phyloP scores from a whole-genome alignment of 768 basidiomycete species.

The Suillus weaverae region DNA sequence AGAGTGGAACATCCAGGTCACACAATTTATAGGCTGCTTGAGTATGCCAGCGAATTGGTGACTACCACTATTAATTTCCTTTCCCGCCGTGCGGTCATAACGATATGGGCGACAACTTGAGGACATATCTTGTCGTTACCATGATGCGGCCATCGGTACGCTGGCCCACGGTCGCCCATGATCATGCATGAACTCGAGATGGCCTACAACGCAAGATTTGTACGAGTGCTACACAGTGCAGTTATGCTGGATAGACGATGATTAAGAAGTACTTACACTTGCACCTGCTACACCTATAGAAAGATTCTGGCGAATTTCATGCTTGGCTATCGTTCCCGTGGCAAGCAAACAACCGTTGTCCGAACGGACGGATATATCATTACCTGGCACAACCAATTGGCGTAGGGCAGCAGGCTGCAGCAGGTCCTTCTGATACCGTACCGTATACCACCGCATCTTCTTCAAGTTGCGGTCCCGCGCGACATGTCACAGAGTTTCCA shows the following conservation, averaged over 20 bases:
- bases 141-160: not conserved
- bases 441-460: no score
- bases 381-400: not conserved
- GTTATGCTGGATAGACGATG: not conserved
- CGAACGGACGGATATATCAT: not conserved
- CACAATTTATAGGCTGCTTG: not conserved
- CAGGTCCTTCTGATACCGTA: no score
- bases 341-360: not conserved
- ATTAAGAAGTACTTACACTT: not conserved
- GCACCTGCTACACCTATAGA: not conserved
- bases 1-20: not conserved
- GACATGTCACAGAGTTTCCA: not conserved
- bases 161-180: not conserved
- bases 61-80: not conserved
- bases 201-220: not conserved
- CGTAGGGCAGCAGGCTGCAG: no score
- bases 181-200: not conserved
- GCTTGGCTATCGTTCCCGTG: not conserved
- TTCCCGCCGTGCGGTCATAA: not conserved
- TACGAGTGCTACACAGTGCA: not conserved
- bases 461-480: not conserved
- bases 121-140: not conserved
- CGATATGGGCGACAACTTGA: not conserved
- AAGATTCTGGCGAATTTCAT: not conserved
- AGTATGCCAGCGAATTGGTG: not conserved